Conservation (phyloP, 805 yeast species). For the Cyberlindnera mrakii region DNA sequence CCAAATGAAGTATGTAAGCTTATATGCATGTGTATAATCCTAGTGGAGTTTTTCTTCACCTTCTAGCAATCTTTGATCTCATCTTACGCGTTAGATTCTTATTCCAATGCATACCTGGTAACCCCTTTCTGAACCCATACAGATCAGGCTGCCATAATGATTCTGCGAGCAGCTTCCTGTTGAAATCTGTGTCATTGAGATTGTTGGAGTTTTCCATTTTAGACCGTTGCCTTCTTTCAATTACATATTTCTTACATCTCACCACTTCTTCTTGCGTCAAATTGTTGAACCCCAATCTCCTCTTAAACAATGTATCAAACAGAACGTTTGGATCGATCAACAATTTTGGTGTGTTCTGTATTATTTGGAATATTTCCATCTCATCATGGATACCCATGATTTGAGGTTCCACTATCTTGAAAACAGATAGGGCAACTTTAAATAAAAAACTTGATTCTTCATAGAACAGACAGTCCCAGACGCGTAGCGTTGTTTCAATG, state of each 20-base stretch:
- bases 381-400: slow-evolving; percentile 40
- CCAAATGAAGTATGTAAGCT: slow-evolving; percentile 17
- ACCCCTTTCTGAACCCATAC: slow-evolving; percentile 34
- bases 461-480: slow-evolving; percentile 93
- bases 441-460: slow-evolving; percentile 87
- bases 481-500: slow-evolving; percentile 76
- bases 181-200: slow-evolving; percentile 19
- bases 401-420: slow-evolving; percentile 68
- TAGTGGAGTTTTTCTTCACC: not conserved
- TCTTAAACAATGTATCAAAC: slow-evolving; percentile 70
- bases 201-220: slow-evolving; percentile 16
- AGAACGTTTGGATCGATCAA: slow-evolving; percentile 63
- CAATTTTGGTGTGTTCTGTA: slow-evolving; percentile 76
- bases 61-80: slow-evolving; percentile 33
- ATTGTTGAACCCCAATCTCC: slow-evolving; percentile 64
- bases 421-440: slow-evolving; percentile 72
- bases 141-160: slow-evolving; percentile 32
- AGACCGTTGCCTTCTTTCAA: slow-evolving; percentile 42
- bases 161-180: slow-evolving; percentile 23
- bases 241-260: slow-evolving; percentile 73
- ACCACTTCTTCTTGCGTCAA: slow-evolving; percentile 78
- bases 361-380: slow-evolving; percentile 71
- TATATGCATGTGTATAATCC: not conserved
- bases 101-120: slow-evolving; percentile 58
- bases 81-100: slow-evolving; percentile 50